These are phyloP conservation scores for Trypanosoma lewisi DNA, from an alignment of 208 protist genomes.

Conservation along the genomic window DNA sequence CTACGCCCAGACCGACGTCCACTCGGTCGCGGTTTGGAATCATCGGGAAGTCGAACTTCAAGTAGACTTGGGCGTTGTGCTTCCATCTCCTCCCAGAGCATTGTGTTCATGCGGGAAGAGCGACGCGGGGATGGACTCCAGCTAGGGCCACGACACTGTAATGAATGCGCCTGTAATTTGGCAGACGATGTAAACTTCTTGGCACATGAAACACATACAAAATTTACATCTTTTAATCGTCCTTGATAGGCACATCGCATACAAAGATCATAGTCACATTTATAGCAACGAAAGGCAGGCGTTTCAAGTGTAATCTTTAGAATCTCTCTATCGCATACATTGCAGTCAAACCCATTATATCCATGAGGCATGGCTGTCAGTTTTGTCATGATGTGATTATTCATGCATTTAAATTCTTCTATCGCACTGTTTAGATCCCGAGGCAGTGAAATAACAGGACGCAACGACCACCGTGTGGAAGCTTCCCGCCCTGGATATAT, in stretches of 20 bases:
- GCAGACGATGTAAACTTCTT: slow-evolving; percentile 77
- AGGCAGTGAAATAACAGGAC: slow-evolving; percentile 70
- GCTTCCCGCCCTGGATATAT: slow-evolving; percentile 72
- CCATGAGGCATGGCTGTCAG: slow-evolving; percentile 76
- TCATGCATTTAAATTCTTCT: slow-evolving; percentile 65
- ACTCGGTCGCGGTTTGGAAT: slow-evolving; percentile 7
- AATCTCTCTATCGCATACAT: slow-evolving; percentile 82
- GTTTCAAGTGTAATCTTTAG: slow-evolving; percentile 61
- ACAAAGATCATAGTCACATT: slow-evolving; percentile 90
- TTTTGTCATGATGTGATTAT: slow-evolving; percentile 85
- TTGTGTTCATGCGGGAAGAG: slow-evolving; percentile 79
- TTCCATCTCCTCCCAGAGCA: slow-evolving; percentile 70
- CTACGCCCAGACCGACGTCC: slow-evolving; percentile 33
- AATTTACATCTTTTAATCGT: slow-evolving; percentile 75
- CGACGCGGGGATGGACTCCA: slow-evolving; percentile 70
- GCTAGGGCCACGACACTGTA: slow-evolving; percentile 76
- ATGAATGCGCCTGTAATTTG: slow-evolving; percentile 78
- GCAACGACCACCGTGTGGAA: slow-evolving; percentile 72
- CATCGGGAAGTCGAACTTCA: slow-evolving; percentile 62
- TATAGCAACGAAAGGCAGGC: slow-evolving; percentile 82
- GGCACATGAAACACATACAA: slow-evolving; percentile 79
- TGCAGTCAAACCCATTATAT: slow-evolving; percentile 90
- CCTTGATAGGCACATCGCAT: slow-evolving; percentile 75
- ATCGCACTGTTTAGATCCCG: slow-evolving; percentile 58
- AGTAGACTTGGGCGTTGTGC: slow-evolving; percentile 58